Evolutionary conservation across 441 rosid genomes (phyloP), one percentile per base, ranked within the genome.

Genomic region (Hura crepitans): DNA sequence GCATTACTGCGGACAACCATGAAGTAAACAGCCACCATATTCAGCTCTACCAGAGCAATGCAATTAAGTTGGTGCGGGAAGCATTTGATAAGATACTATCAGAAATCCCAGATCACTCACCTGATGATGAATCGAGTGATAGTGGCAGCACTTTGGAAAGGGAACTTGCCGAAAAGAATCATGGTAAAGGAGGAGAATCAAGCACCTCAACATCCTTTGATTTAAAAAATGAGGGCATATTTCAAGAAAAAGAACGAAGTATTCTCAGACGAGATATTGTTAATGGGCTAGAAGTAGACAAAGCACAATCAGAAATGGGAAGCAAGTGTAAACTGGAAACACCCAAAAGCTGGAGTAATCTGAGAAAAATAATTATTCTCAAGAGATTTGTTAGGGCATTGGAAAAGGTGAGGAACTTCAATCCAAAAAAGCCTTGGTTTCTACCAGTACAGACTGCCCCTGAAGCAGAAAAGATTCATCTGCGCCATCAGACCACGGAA

Each of bases 331-430:
- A 46, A 67, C 76, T 78, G 82, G 72, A 84, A 77, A 72, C 76
- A 69, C 82, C 84, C 25, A 89, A 72, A 75, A 83, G 82, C 45
- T 92, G 98, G 99, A 91, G 87, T 81, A 89, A 81, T 69, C 80
- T 92, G 81, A 95, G 85, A 78, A 95, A 85, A 57, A 69, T 89
- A 23, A 72, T 95, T 60, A 84, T 89, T 63, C 84, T 90, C 25
- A 88, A 75, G 75, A 85, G 96, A 69, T 95, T 95, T 37, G 89
- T 95, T 13, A 90, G 87, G 82, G 88, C 92, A 62, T 74, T 95
- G 81, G 93, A 88, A 70, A 88, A 83, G 73, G 77, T 84, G 68
- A 85, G 77, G 74, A 83, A 84, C 47, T 66, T 83, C 72, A 87
- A 83, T 75, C 91, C 86, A 11, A 61, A 50, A 71, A 81, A 81